phyloP scores from a whole-genome alignment of 768 basidiomycete species.

The Candolleomyces aberdarensis region DNA sequence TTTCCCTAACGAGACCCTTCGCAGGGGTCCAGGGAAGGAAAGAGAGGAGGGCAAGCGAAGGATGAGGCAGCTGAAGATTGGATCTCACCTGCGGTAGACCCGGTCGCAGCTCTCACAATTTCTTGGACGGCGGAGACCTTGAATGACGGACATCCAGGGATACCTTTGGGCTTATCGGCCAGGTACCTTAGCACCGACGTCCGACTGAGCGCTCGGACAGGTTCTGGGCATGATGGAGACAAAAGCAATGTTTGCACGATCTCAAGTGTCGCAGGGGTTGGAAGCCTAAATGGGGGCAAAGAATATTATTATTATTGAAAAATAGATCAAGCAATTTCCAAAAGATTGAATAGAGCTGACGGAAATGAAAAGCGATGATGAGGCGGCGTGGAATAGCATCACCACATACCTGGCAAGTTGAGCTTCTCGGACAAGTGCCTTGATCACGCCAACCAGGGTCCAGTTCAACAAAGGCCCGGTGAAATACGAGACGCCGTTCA shows the following conservation, averaged over 20 bases:
- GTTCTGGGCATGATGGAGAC: constrained; percentile 60
- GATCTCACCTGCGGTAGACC: neutral
- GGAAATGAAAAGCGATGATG: neutral
- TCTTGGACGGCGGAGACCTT: neutral
- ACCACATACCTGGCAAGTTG: constrained; percentile 47
- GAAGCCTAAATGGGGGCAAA: constrained; percentile 34
- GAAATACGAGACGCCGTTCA: constrained; percentile 78
- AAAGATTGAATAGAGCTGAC: neutral
- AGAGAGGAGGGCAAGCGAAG: neutral
- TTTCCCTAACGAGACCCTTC: too few species aligned
- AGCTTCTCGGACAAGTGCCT: constrained; percentile 59
- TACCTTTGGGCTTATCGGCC: constrained; percentile 26
- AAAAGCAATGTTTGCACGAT: constrained; percentile 65
- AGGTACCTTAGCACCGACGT: constrained; percentile 47
- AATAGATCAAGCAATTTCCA: neutral
- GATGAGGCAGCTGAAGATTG: neutral
- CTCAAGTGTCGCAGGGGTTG: constrained; percentile 51
- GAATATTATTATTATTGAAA: neutral
- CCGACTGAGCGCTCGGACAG: constrained; percentile 65
- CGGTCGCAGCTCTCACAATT: constrained; percentile 22
- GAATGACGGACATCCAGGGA: too few species aligned
- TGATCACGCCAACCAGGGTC: constrained; percentile 75
- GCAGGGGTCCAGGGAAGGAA: neutral
- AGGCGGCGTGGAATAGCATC: neutral
- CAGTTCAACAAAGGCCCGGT: constrained; percentile 70